A percentile compares a stretch with the other conserved stretches of the same genome.
phyloP scores from a whole-genome alignment of 2,329 filamentous ascomycete species.

The Ascochyta lentis region DNA sequence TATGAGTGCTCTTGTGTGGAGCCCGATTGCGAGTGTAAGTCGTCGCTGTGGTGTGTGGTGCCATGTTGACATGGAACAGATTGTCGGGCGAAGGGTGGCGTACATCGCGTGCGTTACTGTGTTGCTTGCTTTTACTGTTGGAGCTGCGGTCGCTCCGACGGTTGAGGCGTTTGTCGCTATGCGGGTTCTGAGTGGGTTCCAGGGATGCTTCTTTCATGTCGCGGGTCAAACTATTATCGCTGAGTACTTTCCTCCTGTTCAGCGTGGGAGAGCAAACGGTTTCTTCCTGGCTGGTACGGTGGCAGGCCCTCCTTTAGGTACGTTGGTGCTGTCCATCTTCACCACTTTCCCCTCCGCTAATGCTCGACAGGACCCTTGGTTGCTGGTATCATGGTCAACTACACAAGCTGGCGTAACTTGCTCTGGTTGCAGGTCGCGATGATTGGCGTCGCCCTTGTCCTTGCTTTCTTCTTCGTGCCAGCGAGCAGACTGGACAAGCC shows the following conservation, averaged over 20 bases:
- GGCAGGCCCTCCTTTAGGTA: constrained; percentile 49
- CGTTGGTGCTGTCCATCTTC: background rate
- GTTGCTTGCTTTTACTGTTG: constrained; percentile 20
- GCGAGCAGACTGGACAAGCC: constrained; percentile 9
- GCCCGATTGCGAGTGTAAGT: constrained; percentile 20
- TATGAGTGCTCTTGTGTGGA: constrained; percentile 22
- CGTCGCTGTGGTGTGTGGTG: no score
- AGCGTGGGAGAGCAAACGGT: constrained; percentile 53
- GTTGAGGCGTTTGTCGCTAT: constrained; percentile 21
- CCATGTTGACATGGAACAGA: constrained; percentile 1
- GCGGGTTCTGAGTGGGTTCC: constrained; percentile 22
- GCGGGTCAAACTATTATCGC: constrained; percentile 26
- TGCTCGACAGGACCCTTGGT: constrained; percentile 32
- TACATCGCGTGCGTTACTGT: constrained; percentile 20
- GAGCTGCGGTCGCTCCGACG: constrained; percentile 20
- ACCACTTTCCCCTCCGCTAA: background rate
- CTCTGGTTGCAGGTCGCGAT: constrained; percentile 46
- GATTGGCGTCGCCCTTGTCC: constrained; percentile 34
- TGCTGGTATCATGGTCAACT: constrained; percentile 42
- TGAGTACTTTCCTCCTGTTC: constrained; percentile 32
- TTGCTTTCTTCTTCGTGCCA: constrained; percentile 36
- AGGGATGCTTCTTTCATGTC: constrained; percentile 27
- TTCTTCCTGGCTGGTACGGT: constrained; percentile 55
- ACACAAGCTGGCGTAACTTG: constrained; percentile 39
- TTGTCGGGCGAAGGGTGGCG: constrained; percentile 19